phyloP scores from a whole-genome alignment of 768 basidiomycete species.

The Auricularia auricula-judae region DNA sequence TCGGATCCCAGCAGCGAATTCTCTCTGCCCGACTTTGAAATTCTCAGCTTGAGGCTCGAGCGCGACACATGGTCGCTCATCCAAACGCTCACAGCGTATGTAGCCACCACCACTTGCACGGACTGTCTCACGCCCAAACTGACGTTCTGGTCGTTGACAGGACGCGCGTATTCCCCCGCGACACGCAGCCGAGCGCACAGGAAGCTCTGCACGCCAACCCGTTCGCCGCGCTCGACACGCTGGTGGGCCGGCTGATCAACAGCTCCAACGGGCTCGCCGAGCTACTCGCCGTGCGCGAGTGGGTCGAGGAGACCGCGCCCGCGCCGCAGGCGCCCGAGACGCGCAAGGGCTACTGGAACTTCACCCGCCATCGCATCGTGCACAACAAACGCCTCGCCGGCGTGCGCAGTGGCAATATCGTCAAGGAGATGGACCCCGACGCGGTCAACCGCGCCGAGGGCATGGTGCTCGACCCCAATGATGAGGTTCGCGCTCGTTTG shows the following conservation, averaged over 20 bases:
- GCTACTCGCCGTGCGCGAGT: constrained; percentile 75
- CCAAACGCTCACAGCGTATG: constrained; percentile 52
- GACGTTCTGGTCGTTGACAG: neutral
- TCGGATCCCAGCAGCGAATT: neutral
- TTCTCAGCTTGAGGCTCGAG: constrained; percentile 59
- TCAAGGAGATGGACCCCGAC: constrained; percentile 73
- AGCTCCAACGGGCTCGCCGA: constrained; percentile 59
- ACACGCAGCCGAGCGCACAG: constrained; percentile 34
- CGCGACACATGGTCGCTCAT: constrained; percentile 74
- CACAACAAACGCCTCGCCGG: constrained; percentile 46
- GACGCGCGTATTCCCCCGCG: neutral
- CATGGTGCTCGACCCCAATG: constrained; percentile 56
- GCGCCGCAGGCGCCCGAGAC: constrained; percentile 53
- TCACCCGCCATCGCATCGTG: constrained; percentile 66
- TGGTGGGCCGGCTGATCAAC: constrained; percentile 64
- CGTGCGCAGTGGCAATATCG: constrained; percentile 33
- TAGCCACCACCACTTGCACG: constrained; percentile 37
- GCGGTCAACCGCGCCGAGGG: constrained; percentile 52
- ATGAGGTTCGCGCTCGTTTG: constrained; percentile 43
- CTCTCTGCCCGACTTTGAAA: constrained; percentile 27
- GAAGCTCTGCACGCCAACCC: constrained; percentile 59
- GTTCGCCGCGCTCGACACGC: constrained; percentile 66
- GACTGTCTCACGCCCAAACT: neutral
- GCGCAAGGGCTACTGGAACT: constrained; percentile 73
- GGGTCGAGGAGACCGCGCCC: constrained; percentile 72